Evolutionary conservation across 1,284 basidiomycete species (phyloP), one percentile per base, ranked within the genome.

Genomic region (Tylopilus orsonianus): DNA sequence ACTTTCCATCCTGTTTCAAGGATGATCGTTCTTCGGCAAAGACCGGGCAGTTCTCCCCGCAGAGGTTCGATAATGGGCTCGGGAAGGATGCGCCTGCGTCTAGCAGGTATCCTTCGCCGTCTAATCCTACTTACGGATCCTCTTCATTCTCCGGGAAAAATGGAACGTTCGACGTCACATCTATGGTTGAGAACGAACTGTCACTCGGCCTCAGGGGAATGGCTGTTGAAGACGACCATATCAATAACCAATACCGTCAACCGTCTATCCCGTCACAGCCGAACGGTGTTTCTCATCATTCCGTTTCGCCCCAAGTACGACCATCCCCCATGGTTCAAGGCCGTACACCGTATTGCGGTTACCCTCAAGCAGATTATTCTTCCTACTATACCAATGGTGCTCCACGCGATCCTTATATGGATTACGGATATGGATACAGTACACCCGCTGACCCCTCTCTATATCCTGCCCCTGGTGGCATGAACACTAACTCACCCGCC

Each of bases 211-310:
- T 87, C 44, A 78, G 83, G 50, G 81, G 82, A 8, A 85, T 88
- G 79, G 75, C 71, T 14, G 79, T 84, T 35, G 85, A 85, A 56
- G 85, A 87, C 36, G 82, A 85, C 48, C 73, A 72, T 48, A 48
- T 56, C 51, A 59, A 55, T 20, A 54, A 41, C 39, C 69, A 70
- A 49, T 70, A 67, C 43, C 59, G 62, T 44, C 65, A 65, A 43
- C 60, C 57, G 41, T 42, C 56, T 35, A 37, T 54, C 35, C 48
- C 55, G 44, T 54, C 46, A 40, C 59, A 67, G 39, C 38, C 50
- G 24, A 67, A 61, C 50, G 54, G 50, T 27, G 23, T 60, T 30
- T 48, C 56, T 41, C 56, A 65, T 39, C 51, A 52, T 42, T 53
- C 66, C 27, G 40, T 57, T 46, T 56, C 59, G 45, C 66, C 63